Evolutionary conservation across 306 rosid genomes (phyloP).

Genomic region (Trifolium dubium): DNA sequence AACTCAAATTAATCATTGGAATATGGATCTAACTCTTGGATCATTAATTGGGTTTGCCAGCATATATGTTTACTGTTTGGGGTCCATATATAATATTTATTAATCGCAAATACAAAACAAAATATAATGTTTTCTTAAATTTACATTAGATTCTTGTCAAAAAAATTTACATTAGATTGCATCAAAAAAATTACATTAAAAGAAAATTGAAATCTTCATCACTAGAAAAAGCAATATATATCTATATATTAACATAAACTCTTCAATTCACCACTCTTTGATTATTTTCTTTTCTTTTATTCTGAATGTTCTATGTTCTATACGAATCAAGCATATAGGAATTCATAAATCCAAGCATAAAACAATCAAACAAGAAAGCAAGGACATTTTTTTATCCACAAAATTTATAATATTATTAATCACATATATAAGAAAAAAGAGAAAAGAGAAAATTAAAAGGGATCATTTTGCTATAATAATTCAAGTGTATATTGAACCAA

Average conservation of each 20-base stretch:
- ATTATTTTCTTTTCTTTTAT: background rate
- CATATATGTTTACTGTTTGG: slow-evolving; percentile 34
- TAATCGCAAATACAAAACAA: slow-evolving; percentile 14
- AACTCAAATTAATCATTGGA: slow-evolving; percentile 50
- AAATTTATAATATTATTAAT: slow-evolving; percentile 34
- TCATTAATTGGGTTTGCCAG: slow-evolving; percentile 32
- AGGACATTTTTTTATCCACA: slow-evolving; percentile 58
- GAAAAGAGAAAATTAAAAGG: background rate
- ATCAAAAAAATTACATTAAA: too few relatives aligned
- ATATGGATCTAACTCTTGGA: slow-evolving; percentile 41
- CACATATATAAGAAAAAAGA: slow-evolving; percentile 33
- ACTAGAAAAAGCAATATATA: background rate
- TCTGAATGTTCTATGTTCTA: background rate
- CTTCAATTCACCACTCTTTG: background rate
- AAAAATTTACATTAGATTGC: too few relatives aligned
- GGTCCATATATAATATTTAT: slow-evolving; percentile 4
- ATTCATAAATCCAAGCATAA: slow-evolving; percentile 26
- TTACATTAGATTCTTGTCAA: background rate
- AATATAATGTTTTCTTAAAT: background rate
- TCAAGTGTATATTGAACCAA: slow-evolving; percentile 39
- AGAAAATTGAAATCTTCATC: background rate
- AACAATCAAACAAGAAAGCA: slow-evolving; percentile 18
- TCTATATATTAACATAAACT: background rate
- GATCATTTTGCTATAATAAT: slow-evolving; percentile 32
- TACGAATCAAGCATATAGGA: slow-evolving; percentile 26